Base-by-base conservation (phyloP, 2,329 filamentous ascomycete species). In the Nigrospora oryzae region DNA sequence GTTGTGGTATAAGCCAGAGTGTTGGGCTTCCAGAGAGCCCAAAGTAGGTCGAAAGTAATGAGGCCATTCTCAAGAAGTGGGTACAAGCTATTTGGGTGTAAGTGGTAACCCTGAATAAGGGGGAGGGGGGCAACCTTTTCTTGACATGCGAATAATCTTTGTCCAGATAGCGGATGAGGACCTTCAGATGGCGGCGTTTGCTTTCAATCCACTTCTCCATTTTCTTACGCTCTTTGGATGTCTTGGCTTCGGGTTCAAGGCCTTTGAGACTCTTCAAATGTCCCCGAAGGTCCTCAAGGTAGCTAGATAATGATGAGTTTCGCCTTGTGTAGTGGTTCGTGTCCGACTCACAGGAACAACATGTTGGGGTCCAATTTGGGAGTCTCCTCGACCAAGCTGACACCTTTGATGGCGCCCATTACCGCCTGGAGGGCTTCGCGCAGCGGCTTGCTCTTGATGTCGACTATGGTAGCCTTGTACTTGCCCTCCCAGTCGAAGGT, bases 11-110 rank as follows among this genome's bases (percentile, higher is more conserved):
- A 91, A 1, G 81, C 84, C 16, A 95, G 77, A 0, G 86, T 89
- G 55, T 89, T 86, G 0, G 89, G 89, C 57, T 93, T 94, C 75
- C 86, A 94, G 4, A 95, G 67, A 0, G 89, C 88, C 89, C 89
- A 95, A 1, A 94, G 69, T 3, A 94, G 74, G 46, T 95, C 88
- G 54, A 90, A 95, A 0, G 88, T 94, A 59, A 95, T 94, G 38
- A 89, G 81, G 10, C 88, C 87, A 31, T 83, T 85, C 51, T 89
- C 78, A 2, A 95, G 70, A 65, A 95, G 79, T 0, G 88, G 86
- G 53, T 89, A 84, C 0, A 95, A 73, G 2, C 83, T 86, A 62
- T 40, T 33, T 40, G 16, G 11, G 13, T 10, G 23, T 28, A 28
- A 28, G 23, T 28, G 23, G 23, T 5, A 28, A 28, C 7, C 23